Conservation (phyloP, 345 rosid genomes). For the Melaleuca quinquenervia region DNA sequence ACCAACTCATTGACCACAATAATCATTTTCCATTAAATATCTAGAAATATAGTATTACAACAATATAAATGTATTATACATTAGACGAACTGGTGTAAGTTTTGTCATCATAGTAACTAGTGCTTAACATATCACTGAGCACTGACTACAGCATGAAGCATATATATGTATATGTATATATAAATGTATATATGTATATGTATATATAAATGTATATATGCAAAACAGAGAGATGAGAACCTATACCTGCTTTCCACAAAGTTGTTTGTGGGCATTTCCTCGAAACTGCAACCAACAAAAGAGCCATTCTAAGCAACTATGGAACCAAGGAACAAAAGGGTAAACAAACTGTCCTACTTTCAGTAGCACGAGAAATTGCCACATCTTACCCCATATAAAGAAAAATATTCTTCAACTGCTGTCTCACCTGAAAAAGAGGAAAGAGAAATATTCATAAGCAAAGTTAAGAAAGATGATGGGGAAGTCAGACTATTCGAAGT, state of each 20-base stretch:
- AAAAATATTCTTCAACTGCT: slow-evolving; percentile 72
- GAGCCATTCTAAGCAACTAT: background rate
- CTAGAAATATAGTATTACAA: background rate
- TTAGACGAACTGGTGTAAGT: background rate
- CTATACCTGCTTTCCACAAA: slow-evolving; percentile 89
- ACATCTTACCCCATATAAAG: slow-evolving; percentile 62
- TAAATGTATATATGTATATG: too few relatives aligned
- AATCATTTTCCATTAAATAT: background rate
- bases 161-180: too few relatives aligned
- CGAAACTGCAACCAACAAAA: slow-evolving; percentile 43
- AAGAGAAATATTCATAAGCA: background rate
- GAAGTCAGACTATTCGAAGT: background rate
- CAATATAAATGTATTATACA: background rate
- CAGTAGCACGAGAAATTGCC: background rate
- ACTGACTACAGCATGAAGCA: background rate
- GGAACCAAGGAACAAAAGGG: background rate
- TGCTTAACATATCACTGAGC: background rate
- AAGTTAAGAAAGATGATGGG: background rate
- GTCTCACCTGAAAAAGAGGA: slow-evolving; percentile 47
- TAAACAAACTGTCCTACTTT: background rate
- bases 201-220: too few relatives aligned
- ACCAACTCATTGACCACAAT: background rate
- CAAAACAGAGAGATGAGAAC: background rate
- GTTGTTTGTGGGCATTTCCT: slow-evolving; percentile 95
- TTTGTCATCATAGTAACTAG: background rate